These are phyloP conservation scores for Epichloe scottii DNA, from an alignment of 2,329 filamentous ascomycete species.

Conservation along the genomic window DNA sequence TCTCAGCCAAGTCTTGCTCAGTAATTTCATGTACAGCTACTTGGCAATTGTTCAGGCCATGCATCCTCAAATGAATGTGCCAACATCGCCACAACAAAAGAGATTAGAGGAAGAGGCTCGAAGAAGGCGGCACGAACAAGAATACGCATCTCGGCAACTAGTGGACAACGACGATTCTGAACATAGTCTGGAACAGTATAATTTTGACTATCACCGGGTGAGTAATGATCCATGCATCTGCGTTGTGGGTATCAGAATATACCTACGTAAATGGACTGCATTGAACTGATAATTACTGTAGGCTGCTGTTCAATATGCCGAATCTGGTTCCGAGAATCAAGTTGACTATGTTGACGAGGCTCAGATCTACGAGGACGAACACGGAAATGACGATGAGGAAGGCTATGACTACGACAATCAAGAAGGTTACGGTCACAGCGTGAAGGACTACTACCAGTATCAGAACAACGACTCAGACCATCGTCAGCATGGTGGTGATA, in stretches of 20 bases:
- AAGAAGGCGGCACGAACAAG: conserved; percentile 36
- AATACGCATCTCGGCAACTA: conserved; percentile 34
- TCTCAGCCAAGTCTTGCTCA: conserved; percentile 88
- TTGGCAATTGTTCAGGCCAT: conserved; percentile 97
- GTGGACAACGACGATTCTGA: conserved; percentile 32
- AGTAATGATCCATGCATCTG: conserved; percentile 13
- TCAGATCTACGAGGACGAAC: conserved; percentile 41
- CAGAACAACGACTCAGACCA: conserved; percentile 21
- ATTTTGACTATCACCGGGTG: conserved; percentile 41
- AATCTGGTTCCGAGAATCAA: conserved; percentile 28
- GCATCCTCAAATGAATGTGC: conserved; percentile 90
- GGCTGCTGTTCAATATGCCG: conserved; percentile 34
- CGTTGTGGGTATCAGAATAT: not conserved
- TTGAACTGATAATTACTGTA: conserved; percentile 10
- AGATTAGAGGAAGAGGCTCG: conserved; percentile 42
- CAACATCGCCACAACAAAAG: conserved; percentile 66
- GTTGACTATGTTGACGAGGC: conserved; percentile 39
- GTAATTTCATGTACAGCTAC: conserved; percentile 99
- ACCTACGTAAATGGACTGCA: conserved; percentile 3
- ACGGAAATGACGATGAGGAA: conserved; percentile 26
- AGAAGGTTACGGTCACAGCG: conserved; percentile 25
- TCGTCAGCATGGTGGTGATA: conserved; percentile 23
- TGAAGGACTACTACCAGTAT: conserved; percentile 30
- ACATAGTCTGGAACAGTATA: conserved; percentile 37
- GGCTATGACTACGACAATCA: conserved; percentile 26